Base-by-base conservation (phyloP, 2,329 filamentous ascomycete species). In the Madurella mycetomatis region DNA sequence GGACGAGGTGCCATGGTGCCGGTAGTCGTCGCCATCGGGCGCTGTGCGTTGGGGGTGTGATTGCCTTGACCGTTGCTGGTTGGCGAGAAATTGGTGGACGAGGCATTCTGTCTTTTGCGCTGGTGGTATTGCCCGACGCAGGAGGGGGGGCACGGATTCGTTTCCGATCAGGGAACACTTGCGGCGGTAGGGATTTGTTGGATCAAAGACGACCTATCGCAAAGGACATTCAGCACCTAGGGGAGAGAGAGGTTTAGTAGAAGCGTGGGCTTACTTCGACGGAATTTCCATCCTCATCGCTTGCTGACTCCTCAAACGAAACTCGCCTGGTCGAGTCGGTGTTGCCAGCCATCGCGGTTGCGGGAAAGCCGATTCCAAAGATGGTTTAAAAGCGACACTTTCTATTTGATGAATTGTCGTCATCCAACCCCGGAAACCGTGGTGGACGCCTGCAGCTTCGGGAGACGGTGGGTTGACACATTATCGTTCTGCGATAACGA, bases 81-180 rank as follows among this genome's bases (percentile, higher is more conserved):
- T 76, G 50, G 86, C 82, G 57, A 87, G 74, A 48, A 86, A 76
- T 53, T 85, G 80, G 65, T 87, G 84, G 32, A 87, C 84, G 39
- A 86, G 75, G 61, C 84, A 87, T 64, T 84, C 80, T 12, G 79
- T 79, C 60, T 43, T 53, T 3, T 30, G 39, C 25, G 18, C 37
- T 12, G 31, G 11, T 1, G 39, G 18, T 9, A 45, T 41, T 32
- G 45, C 62, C 41, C 67, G 63, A 7, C 65, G 66, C 9, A 73
- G 62, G 48, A 72, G 60, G 5, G 74, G 73, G 8, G 65, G 58
- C 15, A 70, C 62, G 2, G 72, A 64, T 31, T 85, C 81, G 47
- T 72, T 72, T 4, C 75, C 67, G 12, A 85, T 80, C 47, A 87
- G 74, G 12, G 84, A 87, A 64, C 82, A 85, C 71, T 87, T 87